Conservation (phyloP, 2,329 filamentous ascomycete species). For the Aspergillus sp. region DNA sequence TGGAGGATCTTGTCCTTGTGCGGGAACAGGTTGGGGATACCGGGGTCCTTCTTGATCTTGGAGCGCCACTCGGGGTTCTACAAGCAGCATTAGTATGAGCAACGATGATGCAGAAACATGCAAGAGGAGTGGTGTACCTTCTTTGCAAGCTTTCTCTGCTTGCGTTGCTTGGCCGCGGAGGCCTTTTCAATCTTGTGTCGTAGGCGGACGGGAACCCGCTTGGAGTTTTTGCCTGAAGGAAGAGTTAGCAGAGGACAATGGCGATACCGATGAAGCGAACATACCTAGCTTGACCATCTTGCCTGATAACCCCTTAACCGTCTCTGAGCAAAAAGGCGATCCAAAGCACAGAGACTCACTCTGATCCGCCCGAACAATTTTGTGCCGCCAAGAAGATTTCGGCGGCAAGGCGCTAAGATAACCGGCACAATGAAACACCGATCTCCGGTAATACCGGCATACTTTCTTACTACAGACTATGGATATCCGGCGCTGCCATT, state of each 20-base stretch:
- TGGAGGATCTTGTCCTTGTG: conserved; percentile 95
- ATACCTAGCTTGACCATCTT: conserved; percentile 48
- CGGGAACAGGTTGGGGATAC: conserved; percentile 94
- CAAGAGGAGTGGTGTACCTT: conserved; percentile 55
- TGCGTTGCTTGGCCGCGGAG: conserved; percentile 85
- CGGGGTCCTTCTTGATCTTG: conserved; percentile 94
- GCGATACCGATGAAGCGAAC: conserved; percentile 1
- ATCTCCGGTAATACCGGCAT: conserved; percentile 29
- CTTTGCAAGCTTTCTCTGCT: conserved; percentile 84
- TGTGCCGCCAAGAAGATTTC: conserved; percentile 41
- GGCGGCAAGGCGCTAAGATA: conserved; percentile 33
- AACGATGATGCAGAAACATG: not conserved
- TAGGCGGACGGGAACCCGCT: conserved; percentile 84
- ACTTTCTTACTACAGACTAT: not conserved
- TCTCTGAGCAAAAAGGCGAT: conserved; percentile 18
- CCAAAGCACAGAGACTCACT: conserved; percentile 17
- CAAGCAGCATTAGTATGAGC: conserved; percentile 15
- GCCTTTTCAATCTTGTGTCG: conserved; percentile 96
- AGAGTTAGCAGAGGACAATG: conserved; percentile 2
- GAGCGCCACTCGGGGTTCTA: conserved; percentile 94
- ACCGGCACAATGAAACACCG: conserved; percentile 38
- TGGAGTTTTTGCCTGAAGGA: conserved; percentile 81
- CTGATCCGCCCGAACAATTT: conserved; percentile 27
- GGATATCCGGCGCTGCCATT: not conserved
- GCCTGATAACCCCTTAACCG: conserved; percentile 13